Evolutionary conservation across 164 flowering plant genomes (phyloP), one percentile per base, ranked within the genome.

Genomic region (Brasenia schreberi): DNA sequence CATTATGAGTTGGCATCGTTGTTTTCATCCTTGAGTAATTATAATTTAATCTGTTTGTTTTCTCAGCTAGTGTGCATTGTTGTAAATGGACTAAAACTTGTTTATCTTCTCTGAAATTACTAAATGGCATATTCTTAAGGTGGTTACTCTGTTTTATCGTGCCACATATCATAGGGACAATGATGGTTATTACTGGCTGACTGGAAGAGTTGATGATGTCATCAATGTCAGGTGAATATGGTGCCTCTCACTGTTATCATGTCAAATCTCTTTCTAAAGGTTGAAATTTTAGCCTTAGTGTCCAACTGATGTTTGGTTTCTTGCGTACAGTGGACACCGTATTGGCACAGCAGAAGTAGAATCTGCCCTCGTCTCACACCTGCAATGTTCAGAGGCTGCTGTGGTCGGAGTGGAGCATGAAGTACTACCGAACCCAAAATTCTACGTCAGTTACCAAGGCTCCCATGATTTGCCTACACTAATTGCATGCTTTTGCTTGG

Each of bases 341-440:
- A 95, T 95, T 75, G 97, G 99, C 67, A 90, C 99, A 6, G 96
- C 99, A 62, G 99, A 95, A 79, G 97, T 95, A 63, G 99, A 95
- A 81, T 95, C 99, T 70, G 97, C 97, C 69, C 79, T 95, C 27
- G 99, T 92, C 64, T 95, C 97, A 49, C 99, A 95, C 75, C 94
- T 96, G 3, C 89, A 88, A 71, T 95, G 99, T 77, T 87, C 96
- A 43, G 99, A 95, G 78, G 99, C 99, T 74, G 99, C 99, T 73
- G 97, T 95, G 23, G 99, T 95, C 71, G 99, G 97, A 68, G 83
- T 95, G 75, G 99, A 95, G 77, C 99, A 95, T 68, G 97, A 92
- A 92, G 99, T 91, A 83, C 18, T 5, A 9, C 56, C 56, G 9
- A 49, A 49, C 56, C 56, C 10, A 45, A 45, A 12, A 7, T 45